phyloP scores from a whole-genome alignment of 2,329 filamentous ascomycete species.

The Colletotrichum filicis region DNA sequence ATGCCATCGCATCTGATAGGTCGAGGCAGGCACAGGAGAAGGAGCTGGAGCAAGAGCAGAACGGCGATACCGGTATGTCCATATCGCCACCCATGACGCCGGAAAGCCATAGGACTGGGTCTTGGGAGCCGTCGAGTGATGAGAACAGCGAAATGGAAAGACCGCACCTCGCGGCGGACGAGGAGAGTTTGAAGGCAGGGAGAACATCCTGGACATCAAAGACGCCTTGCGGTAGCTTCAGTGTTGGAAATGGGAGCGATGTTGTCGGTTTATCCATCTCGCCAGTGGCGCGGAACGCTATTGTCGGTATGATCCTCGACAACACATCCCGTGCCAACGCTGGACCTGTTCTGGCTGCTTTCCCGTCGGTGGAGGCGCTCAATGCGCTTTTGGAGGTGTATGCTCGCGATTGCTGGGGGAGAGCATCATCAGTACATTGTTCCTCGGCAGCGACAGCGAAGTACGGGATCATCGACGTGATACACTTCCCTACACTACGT shows the following conservation, averaged over 20 bases:
- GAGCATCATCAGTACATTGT: no score
- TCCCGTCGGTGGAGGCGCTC: neutral
- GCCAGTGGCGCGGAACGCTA: neutral
- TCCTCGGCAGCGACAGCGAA: neutral
- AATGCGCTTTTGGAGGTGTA: neutral
- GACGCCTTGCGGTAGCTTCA: no score
- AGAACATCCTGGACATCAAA: neutral
- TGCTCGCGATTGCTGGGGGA: neutral
- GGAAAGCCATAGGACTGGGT: neutral
- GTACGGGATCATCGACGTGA: neutral
- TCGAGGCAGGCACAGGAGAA: neutral
- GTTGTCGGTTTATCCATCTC: neutral
- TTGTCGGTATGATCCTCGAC: constrained; percentile 12
- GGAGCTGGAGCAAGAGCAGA: neutral
- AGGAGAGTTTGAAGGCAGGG: neutral
- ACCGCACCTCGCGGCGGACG: neutral
- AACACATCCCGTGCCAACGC: neutral
- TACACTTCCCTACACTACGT: constrained; percentile 7
- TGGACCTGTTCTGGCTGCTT: neutral
- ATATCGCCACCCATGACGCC: neutral
- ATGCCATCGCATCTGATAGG: neutral
- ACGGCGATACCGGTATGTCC: neutral
- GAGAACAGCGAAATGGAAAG: constrained; percentile 8
- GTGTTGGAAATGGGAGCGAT: neutral
- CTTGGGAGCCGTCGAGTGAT: neutral